These are phyloP conservation scores for Epichloe aotearoae DNA, from an alignment of 2,329 filamentous ascomycete species.

Conservation along the genomic window DNA sequence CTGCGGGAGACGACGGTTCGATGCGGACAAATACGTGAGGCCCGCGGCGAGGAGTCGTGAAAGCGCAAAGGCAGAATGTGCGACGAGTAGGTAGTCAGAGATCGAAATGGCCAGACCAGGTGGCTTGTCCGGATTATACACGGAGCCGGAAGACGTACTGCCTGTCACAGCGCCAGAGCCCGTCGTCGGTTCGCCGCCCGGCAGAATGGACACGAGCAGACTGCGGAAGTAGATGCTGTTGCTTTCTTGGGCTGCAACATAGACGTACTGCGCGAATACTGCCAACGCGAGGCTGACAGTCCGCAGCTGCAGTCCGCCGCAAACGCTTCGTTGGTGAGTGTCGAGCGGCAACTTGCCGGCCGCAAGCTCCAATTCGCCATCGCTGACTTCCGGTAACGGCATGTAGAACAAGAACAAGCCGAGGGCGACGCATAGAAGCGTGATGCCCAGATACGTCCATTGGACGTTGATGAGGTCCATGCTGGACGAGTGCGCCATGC, in stretches of 20 bases:
- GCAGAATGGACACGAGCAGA: slow-evolving; percentile 32
- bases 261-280: slow-evolving; percentile 64
- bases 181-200: slow-evolving; percentile 12
- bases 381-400: slow-evolving; percentile 48
- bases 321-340: slow-evolving; percentile 32
- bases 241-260: slow-evolving; percentile 61
- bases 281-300: slow-evolving; percentile 53
- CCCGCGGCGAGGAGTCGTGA: slow-evolving; percentile 57
- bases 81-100: slow-evolving; percentile 57
- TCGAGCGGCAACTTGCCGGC: slow-evolving; percentile 36
- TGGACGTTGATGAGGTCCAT: slow-evolving; percentile 59
- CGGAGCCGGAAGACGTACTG: slow-evolving; percentile 14
- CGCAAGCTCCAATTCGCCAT: slow-evolving; percentile 38
- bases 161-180: slow-evolving; percentile 12
- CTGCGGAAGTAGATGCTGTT: slow-evolving; percentile 46
- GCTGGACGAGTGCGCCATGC: slow-evolving; percentile 11
- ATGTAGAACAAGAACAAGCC: slow-evolving; percentile 58
- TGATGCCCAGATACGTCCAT: slow-evolving; percentile 76
- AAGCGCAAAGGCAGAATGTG: slow-evolving; percentile 58
- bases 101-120: slow-evolving; percentile 38
- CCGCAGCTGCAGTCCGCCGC: slow-evolving; percentile 38
- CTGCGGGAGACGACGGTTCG: slow-evolving; percentile 38
- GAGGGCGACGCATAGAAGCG: slow-evolving; percentile 57
- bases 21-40: slow-evolving; percentile 45
- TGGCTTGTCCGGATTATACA: slow-evolving; percentile 17